phyloP scores from a whole-genome alignment of 169 alveolate species.

The Plasmodium knowlesi region DNA sequence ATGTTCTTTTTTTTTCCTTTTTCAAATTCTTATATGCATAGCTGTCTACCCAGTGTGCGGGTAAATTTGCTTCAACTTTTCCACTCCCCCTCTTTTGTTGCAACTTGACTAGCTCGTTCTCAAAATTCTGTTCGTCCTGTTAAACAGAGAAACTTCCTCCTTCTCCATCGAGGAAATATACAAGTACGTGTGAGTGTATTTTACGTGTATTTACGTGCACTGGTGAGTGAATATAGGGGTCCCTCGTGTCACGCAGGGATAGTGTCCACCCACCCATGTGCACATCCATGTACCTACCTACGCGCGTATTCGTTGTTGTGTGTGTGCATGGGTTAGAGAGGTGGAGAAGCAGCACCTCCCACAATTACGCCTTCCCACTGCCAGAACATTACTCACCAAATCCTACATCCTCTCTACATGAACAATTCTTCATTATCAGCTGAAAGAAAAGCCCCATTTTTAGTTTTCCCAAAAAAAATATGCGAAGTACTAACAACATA shows the following conservation, averaged over 20 bases:
- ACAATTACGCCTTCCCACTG: neutral
- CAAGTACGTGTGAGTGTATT: conserved; percentile 5
- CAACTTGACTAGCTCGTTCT: neutral
- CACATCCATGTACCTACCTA: neutral
- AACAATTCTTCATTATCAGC: neutral
- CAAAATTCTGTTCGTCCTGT: neutral
- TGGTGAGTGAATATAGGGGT: neutral
- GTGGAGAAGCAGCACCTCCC: neutral
- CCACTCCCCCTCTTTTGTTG: neutral
- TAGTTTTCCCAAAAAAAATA: conserved; percentile 6
- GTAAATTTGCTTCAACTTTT: neutral
- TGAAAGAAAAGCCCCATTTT: neutral
- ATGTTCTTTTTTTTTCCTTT: neutral
- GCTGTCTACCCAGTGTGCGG: neutral
- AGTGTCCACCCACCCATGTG: neutral
- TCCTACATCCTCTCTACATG: neutral
- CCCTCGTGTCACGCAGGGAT: neutral
- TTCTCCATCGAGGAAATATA: neutral
- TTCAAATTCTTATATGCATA: neutral
- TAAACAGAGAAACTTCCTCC: neutral
- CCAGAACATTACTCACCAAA: neutral
- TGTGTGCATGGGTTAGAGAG: neutral
- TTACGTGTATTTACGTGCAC: neutral
- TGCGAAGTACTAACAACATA: conserved; percentile 30
- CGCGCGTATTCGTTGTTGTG: neutral